Base-by-base conservation (phyloP, 768 basidiomycete species). In the Hebeloma cylindrosporum region DNA sequence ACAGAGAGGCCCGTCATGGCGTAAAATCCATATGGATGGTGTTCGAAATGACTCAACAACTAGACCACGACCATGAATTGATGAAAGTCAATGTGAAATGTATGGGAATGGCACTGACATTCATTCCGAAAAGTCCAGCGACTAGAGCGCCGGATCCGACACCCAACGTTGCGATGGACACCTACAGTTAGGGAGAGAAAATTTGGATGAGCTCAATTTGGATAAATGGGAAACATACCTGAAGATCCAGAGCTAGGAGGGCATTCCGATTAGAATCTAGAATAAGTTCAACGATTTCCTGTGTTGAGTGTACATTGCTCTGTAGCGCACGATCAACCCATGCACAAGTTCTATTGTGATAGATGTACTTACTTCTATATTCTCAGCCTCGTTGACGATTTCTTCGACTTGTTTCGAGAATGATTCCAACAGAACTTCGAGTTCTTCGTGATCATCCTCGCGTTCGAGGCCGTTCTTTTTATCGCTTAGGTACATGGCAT, bases 361-460 rank as follows among this genome's bases (percentile, higher is more conserved):
- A 32, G 5, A 10, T 3, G 5, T 25, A 61, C 71, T 43, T 57
- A 89, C 90, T 60, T 91, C 82, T 3, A 85, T 92, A 48, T 78
- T 91, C 61, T 91, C 88, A 3, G 90, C 85, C 66, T 97, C 93
- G 51, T 87, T 93, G 3, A 93, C 92, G 40, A 96, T 89, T 71
- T 96, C 93, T 63, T 96, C 94, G 0, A 95, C 93, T 63, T 97
- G 95, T 63, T 97, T 97, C 21, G 86, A 80, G 64, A 96, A 96
- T 7, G 88, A 88, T 61, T 98, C 95, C n/a, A 98, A 70, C 14
- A 98, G 71, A 8, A 94, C 75, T 60, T 98, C 95, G 1, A 97
- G 71, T 51, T 97, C 95, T 50, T 94, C 91, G 61, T 97, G 95
- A 57, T 95, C 93, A 47, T 82, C n/a, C n/a, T n/a, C 73, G 36